A percentile compares a stretch with the other conserved stretches of the same genome.
Conservation (phyloP, 2,329 filamentous ascomycete genomes). For the Cryphonectria naterciae region DNA sequence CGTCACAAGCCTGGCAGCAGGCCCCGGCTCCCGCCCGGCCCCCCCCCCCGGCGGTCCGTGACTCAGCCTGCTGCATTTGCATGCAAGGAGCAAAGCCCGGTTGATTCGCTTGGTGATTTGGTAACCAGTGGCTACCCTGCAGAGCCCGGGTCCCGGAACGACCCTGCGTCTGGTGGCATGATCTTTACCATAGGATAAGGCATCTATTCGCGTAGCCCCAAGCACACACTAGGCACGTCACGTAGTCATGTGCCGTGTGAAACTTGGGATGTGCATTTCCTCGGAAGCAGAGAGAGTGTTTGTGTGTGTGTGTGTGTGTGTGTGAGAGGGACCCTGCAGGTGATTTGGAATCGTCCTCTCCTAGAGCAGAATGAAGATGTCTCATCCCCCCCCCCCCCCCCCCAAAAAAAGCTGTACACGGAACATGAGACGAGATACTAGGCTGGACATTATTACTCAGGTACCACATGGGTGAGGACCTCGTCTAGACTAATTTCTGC, state of each 20-base stretch:
- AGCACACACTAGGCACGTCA: background rate
- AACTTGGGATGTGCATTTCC: background rate
- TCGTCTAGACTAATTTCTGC: background rate
- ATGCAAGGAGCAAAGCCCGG: background rate
- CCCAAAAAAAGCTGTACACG: background rate
- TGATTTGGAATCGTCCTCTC: background rate
- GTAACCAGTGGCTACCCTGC: background rate
- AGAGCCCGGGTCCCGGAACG: constrained; percentile 5
- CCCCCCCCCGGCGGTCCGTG: no score
- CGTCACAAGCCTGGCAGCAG: background rate
- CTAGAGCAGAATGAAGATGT: background rate
- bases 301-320: no score
- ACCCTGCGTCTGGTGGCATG: background rate
- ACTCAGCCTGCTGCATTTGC: background rate
- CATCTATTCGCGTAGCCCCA: background rate
- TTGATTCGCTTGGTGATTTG: no score
- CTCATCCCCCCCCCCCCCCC: background rate
- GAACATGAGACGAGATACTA: background rate
- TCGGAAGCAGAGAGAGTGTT: no score
- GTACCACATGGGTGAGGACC: background rate
- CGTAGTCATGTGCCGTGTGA: background rate
- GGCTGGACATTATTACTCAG: background rate
- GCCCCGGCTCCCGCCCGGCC: background rate
- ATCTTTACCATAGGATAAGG: background rate
- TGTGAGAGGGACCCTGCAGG: background rate